Conservation (phyloP, 2,329 filamentous ascomycete genomes). For the Blumeriella jaapii region DNA sequence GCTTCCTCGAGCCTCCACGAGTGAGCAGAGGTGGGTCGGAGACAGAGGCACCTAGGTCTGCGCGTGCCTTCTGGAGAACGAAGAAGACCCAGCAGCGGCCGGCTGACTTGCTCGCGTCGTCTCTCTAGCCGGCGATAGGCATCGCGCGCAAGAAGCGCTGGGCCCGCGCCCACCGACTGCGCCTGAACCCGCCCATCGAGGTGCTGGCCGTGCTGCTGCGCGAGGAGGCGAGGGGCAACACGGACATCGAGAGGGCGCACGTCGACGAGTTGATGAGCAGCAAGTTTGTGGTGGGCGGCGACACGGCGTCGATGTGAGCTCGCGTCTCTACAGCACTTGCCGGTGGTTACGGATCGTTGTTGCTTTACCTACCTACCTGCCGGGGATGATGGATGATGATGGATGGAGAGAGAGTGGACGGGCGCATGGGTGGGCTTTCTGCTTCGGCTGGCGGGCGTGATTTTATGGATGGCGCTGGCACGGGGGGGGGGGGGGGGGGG, state of each 20-base stretch:
- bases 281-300: conserved; percentile 29
- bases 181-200: conserved; percentile 79
- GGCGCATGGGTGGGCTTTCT: too few species aligned
- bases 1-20: background rate
- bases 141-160: conserved; percentile 73
- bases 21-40: background rate
- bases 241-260: conserved; percentile 53
- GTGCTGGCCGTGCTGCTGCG: conserved; percentile 75
- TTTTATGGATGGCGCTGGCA: too few species aligned
- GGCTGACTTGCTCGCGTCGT: background rate
- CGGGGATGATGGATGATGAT: conserved; percentile 2
- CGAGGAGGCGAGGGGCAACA: conserved; percentile 47
- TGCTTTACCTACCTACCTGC: conserved; percentile 2
- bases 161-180: conserved; percentile 73
- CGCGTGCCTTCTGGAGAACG: too few species aligned
- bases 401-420: background rate
- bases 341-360: too few species aligned
- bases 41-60: too few species aligned
- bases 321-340: too few species aligned
- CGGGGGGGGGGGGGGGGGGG: too few species aligned
- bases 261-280: conserved; percentile 55
- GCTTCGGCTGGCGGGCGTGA: too few species aligned
- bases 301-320: conserved; percentile 9
- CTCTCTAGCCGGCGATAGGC: conserved; percentile 69
- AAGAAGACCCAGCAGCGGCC: too few species aligned